Conservation (phyloP, 148 eudicot species). For the Chenopodium suecicum region DNA sequence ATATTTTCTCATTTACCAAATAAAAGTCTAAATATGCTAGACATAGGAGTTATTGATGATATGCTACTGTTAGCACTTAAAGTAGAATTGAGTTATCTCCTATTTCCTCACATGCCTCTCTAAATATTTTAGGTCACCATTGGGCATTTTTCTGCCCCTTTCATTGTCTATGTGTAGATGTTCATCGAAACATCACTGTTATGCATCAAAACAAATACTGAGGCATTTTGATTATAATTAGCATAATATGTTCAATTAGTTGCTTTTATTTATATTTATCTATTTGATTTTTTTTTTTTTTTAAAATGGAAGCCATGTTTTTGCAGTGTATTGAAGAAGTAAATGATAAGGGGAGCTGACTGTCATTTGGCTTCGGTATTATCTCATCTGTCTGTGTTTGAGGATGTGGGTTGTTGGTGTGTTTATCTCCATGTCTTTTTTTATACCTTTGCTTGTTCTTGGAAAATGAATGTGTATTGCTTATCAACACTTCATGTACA, state of each 20-base stretch:
- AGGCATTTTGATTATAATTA: not conserved
- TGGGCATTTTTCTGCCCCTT: too few species aligned
- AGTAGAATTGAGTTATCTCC: not conserved
- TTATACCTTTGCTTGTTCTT: constrained; percentile 14
- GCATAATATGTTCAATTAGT: not conserved
- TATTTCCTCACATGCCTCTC: not conserved
- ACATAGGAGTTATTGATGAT: not conserved
- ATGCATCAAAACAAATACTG: not conserved
- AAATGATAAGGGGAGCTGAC: constrained; percentile 15
- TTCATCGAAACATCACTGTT: not conserved
- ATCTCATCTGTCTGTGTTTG: not conserved
- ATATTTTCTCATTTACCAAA: not conserved
- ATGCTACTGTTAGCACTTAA: not conserved
- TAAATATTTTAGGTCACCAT: not conserved
- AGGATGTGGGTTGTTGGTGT: constrained; percentile 22
- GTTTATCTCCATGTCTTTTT: constrained; percentile 19
- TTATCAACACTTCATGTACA: constrained; percentile 13
- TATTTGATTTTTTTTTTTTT: not conserved
- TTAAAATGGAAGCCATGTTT: not conserved
- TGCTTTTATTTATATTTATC: not conserved
- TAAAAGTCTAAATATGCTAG: too few species aligned
- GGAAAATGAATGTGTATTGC: constrained; percentile 17
- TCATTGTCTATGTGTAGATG: too few species aligned
- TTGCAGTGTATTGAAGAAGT: constrained; percentile 68
- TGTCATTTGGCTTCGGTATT: not conserved